These are phyloP conservation scores for Solanum medicagineum DNA, from an alignment of 257 asterid genomes.

Conservation along the genomic window DNA sequence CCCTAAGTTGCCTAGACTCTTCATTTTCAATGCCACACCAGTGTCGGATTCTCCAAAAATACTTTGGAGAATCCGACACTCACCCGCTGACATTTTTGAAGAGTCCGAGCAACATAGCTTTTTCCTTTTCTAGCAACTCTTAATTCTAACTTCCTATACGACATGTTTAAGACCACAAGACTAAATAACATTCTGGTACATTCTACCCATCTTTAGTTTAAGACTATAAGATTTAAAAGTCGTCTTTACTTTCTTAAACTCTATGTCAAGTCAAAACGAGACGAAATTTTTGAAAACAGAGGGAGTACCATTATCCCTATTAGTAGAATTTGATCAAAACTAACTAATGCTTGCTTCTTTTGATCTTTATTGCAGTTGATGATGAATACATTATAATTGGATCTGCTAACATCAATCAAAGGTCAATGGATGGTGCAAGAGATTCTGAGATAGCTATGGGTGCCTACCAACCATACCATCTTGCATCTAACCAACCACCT, in stretches of 20 bases:
- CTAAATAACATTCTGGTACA: background rate
- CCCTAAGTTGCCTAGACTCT: no score
- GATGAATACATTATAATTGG: constrained; percentile 90
- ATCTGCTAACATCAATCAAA: constrained; percentile 88
- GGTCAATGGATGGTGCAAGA: constrained; percentile 89
- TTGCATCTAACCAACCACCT: constrained; percentile 21
- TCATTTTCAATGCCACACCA: no score
- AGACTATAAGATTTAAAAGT: background rate
- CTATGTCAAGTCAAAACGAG: background rate
- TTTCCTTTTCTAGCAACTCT: background rate
- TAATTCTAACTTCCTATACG: background rate
- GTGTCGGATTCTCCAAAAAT: no score
- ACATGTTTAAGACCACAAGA: background rate
- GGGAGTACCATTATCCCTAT: background rate
- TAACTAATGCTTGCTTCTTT: background rate
- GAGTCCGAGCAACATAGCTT: background rate
- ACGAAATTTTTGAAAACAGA: background rate
- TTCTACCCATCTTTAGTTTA: background rate
- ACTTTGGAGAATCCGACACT: no score
- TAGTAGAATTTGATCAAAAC: background rate
- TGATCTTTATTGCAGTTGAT: constrained; percentile 33
- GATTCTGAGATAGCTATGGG: constrained; percentile 94
- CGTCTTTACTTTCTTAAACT: background rate
- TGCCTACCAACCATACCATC: constrained; percentile 67
- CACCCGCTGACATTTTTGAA: no score